A percentile compares a stretch with the other conserved stretches of the same genome.
These are phyloP conservation scores for Verbena officinalis DNA, from an alignment of 257 asterid genomes.

Conservation along the genomic window DNA sequence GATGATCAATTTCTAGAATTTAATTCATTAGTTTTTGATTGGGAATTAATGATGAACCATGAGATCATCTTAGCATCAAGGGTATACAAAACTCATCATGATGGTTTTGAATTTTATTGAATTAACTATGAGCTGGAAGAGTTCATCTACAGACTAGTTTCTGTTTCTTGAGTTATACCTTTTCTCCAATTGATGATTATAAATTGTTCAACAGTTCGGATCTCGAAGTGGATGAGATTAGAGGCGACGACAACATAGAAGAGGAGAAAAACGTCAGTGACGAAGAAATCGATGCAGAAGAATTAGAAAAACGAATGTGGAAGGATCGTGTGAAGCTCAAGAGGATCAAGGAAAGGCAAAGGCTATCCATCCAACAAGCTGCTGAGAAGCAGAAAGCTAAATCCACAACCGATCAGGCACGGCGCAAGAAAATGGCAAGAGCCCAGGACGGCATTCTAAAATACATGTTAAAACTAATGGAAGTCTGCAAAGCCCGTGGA, in stretches of 20 bases:
- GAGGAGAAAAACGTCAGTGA: constrained; percentile 54
- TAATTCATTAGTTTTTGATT: not conserved
- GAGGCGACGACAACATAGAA: constrained; percentile 34
- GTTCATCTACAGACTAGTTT: not conserved
- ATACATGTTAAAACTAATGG: constrained; percentile 60
- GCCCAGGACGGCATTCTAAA: constrained; percentile 57
- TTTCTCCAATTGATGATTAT: constrained; percentile 7
- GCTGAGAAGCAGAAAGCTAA: constrained; percentile 41
- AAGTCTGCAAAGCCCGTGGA: constrained; percentile 54
- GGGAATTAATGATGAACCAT: not conserved
- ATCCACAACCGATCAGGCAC: constrained; percentile 44
- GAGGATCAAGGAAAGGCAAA: constrained; percentile 45
- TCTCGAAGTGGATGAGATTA: constrained; percentile 40
- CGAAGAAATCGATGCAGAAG: constrained; percentile 53
- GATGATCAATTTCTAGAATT: not conserved
- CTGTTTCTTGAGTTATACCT: no score
- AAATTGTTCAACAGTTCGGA: constrained; percentile 38
- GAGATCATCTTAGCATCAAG: not conserved
- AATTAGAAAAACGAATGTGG: constrained; percentile 55
- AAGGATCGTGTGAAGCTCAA: constrained; percentile 49
- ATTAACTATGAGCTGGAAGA: not conserved
- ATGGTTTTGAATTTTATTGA: constrained; percentile 5
- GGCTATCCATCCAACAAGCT: constrained; percentile 38
- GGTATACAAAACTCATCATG: not conserved
- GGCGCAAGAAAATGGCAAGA: constrained; percentile 53